Conservation (phyloP, 179 eudicot genomes). For the Sideroxylon spinosum region DNA sequence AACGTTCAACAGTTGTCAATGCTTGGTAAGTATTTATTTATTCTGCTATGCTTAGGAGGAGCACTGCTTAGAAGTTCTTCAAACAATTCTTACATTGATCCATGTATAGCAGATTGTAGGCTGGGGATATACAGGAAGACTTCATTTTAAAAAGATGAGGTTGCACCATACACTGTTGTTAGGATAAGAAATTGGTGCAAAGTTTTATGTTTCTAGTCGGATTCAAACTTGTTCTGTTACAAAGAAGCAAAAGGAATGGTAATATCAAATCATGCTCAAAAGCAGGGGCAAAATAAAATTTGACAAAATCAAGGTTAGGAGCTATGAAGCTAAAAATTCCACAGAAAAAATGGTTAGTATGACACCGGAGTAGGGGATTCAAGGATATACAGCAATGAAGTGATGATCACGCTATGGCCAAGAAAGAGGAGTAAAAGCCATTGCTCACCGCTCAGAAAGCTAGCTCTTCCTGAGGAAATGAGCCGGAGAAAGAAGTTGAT, state of each 20-base stretch:
- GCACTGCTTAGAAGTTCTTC: neutral
- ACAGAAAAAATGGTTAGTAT: no score
- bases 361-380: neutral
- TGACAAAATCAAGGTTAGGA: neutral
- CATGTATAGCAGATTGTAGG: neutral
- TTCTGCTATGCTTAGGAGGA: neutral
- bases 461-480: constrained; percentile 2
- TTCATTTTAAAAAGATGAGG: neutral
- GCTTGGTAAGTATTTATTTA: neutral
- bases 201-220: neutral
- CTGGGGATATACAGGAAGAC: neutral
- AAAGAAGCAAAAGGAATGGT: neutral
- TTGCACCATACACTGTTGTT: no score
- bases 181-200: no score
- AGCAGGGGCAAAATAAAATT: neutral
- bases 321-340: neutral
- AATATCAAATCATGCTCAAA: neutral
- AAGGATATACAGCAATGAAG: neutral
- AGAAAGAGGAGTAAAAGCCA: neutral
- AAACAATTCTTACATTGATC: neutral
- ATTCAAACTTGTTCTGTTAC: neutral
- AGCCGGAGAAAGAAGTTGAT: neutral
- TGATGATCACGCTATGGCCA: neutral
- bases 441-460: neutral
- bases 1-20: neutral